Base-by-base conservation (phyloP, 2,329 filamentous ascomycete genomes). In the Pyrenochaeta sp. region DNA sequence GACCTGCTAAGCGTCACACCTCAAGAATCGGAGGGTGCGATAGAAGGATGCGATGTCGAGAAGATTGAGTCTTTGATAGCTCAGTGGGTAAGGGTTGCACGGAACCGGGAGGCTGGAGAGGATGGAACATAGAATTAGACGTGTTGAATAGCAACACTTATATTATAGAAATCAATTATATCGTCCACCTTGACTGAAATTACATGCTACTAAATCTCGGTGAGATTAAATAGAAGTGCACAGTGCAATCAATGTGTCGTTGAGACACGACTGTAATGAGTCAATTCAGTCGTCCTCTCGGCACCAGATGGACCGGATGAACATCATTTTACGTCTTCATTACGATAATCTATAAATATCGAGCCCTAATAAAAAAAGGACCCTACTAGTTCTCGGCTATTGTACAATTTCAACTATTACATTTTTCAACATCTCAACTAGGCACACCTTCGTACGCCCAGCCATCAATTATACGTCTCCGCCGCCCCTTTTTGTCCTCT, bases 371-470 rank as follows among this genome's bases (percentile, higher is more conserved):
- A 11, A 9, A 9, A 20, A 37, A 10, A 20, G 35, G 4, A 17
- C 20, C 17, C 9, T 21, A 3, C 23, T 37, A 21, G 7, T 20
- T 9, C 12, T 7, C 33, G 17, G 20, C 35, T 10, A 21, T 37
- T 20, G n/a, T 18, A 37, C 15, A 11, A 37, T 2, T 21, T 9
- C 15, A 18, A 37, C 9, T 20, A 10, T 5, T 31, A 30, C 40
- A 42, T 9, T 29, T 29, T 41, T 6, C 20, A 23, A 21, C 20
- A n/a, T 40, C 21, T 23, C 37, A 75, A 58, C 69, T 73, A 45
- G 87, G 87, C 45, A 90, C 86, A 14, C 87, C 87, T 68, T 90
- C 87, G 75, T 90, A 89, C 63, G 88, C 85, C 82, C 85, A 87
- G 1, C 85, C 85, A 54, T 78, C 78, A 17, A 76, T 72, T 39